Base-by-base conservation (phyloP, 306 rosid species). In the Prunus campanulata region DNA sequence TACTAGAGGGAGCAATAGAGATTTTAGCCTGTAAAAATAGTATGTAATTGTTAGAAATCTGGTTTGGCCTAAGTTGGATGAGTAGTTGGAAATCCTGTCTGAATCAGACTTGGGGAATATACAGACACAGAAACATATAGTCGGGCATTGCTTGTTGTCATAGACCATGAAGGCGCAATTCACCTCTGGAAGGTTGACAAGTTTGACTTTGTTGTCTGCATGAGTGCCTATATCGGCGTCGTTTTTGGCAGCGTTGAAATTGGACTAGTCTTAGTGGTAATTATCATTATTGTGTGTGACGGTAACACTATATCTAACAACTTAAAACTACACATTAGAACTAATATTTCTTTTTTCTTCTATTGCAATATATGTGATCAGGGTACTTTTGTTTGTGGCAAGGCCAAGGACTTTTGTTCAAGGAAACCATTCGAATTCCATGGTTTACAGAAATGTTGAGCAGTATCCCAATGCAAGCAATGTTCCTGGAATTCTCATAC, bases 151-250 rank as follows among this genome's bases (percentile, higher is more conserved):
- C 27, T 25, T 25, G 27, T 25, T 25, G 27, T 95, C 46, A 92
- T 95, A 11, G 97, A 95, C 70, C 92, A 92, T 60, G 76, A 92
- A 70, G 97, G 95, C 2, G 97, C 97, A 65, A 82, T 90, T 67
- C 99, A 95, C 81, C 91, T 95, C 3, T 95, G 86, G 86, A 88
- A 92, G 78, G 82, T 92, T 66, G 99, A 95, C 89, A 95, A 95
- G 79, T 90, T 89, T 57, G 99, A 95, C 46, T 95, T 89, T 68
- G 22, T 92, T 1, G 91, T 95, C 12, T 95, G 97, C 87, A 79
- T 90, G 48, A 87, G 90, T 80, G 97, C 97, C 11, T 95, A 85
- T 59, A 1, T 89, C 24, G 96, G 96, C 2, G 97, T 95, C 12
- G 96, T 90, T 71, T 95, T 95, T 70, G 85, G 83, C 78, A 95